Evolutionary conservation across 164 flowering plant genomes (phyloP).

Genomic region (Euptelea pleiosperma): DNA sequence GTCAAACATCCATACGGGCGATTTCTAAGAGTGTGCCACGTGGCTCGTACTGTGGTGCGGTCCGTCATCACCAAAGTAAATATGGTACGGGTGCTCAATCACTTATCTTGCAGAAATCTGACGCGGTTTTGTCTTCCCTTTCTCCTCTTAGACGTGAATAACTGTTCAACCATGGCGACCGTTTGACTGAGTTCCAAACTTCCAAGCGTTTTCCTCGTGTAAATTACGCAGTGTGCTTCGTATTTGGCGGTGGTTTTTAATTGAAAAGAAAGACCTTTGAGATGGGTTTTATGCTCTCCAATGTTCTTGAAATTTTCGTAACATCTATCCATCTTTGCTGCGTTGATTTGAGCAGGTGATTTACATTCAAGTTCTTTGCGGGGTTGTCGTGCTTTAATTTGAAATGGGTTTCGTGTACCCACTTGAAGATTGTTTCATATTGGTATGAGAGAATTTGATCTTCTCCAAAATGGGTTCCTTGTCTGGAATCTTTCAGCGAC

Average conservation of each 20-base stretch:
- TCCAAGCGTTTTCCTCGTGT: background rate
- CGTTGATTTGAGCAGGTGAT: constrained; percentile 6
- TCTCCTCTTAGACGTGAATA: too few species aligned
- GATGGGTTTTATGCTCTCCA: background rate
- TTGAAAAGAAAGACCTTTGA: background rate
- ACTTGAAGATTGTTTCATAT: background rate
- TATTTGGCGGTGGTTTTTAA: background rate
- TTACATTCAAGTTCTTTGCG: background rate
- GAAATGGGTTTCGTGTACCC: background rate
- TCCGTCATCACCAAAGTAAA: too few species aligned
- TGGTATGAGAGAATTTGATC: constrained; percentile 20
- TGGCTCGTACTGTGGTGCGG: too few species aligned
- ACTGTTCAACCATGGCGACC: constrained; percentile 1
- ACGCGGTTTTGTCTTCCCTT: too few species aligned
- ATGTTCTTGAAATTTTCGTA: background rate
- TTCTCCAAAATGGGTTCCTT: constrained; percentile 56
- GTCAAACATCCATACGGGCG: too few species aligned
- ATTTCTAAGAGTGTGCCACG: too few species aligned
- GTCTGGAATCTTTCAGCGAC: constrained; percentile 68
- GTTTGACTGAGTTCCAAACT: constrained; percentile 1
- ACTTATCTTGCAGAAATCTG: too few species aligned
- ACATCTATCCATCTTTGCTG: background rate
- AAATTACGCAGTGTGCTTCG: background rate
- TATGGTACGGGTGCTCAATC: too few species aligned
- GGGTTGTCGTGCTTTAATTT: background rate